A percentile compares a stretch with the other conserved stretches of the same genome.
Evolutionary conservation across 768 basidiomycete species (phyloP).

Genomic region (Lepiota venenata): DNA sequence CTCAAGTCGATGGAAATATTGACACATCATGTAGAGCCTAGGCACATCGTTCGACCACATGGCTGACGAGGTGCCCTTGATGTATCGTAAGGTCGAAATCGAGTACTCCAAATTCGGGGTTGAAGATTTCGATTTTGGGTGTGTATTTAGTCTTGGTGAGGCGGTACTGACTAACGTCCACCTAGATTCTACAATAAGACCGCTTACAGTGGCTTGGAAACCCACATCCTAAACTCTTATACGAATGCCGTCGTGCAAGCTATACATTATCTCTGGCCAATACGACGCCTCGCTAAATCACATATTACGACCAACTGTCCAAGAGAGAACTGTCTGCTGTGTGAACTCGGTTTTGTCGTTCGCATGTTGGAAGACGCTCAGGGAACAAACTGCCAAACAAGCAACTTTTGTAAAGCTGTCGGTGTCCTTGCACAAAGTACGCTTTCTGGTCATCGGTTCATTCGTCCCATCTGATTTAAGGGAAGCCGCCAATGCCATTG

Average conservation of each 20-base stretch:
- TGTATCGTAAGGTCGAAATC: constrained; percentile 93
- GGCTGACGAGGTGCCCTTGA: constrained; percentile 64
- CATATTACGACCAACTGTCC: constrained; percentile 89
- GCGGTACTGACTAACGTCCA: constrained; percentile 1
- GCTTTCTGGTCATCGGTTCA: constrained; percentile 3
- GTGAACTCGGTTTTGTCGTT: constrained; percentile 92
- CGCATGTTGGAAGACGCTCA: constrained; percentile 95
- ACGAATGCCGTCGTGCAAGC: constrained; percentile 89
- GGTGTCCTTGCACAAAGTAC: constrained; percentile 84
- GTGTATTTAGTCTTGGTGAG: constrained; percentile 18
- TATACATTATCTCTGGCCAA: constrained; percentile 80
- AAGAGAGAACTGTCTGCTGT: constrained; percentile 89
- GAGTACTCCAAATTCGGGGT: constrained; percentile 98
- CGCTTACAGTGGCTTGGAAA: constrained; percentile 86
- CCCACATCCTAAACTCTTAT: constrained; percentile 96
- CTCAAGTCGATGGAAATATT: background rate
- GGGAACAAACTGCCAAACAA: constrained; percentile 93
- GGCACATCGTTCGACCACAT: constrained; percentile 48
- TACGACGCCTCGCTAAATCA: constrained; percentile 81
- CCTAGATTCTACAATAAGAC: constrained; percentile 92
- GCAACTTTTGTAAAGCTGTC: constrained; percentile 95
- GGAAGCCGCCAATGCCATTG: constrained; percentile 72
- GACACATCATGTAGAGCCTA: constrained; percentile 23
- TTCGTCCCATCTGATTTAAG: background rate
- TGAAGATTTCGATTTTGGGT: constrained; percentile 99